Evolutionary conservation across 345 rosid species (phyloP).

Genomic region (Ceriops zippeliana): DNA sequence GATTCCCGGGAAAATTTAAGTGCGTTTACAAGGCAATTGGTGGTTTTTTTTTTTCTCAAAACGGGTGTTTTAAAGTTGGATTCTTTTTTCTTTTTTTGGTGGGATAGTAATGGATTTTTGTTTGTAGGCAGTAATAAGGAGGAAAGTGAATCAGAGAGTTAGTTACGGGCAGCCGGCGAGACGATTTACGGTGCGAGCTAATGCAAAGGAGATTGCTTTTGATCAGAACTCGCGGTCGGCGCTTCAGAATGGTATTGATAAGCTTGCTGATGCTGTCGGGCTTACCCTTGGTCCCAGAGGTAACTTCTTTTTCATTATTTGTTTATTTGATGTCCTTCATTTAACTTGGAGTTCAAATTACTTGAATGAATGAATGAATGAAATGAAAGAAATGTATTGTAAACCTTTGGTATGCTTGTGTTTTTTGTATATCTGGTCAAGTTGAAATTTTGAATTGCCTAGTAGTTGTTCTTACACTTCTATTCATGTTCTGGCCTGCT

Average conservation of each 20-base stretch:
- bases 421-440: too few species aligned
- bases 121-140: conserved; percentile 26
- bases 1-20: too few species aligned
- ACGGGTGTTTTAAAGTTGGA: neutral
- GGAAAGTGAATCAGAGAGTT: conserved; percentile 54
- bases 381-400: too few species aligned
- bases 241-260: conserved; percentile 90
- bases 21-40: too few species aligned
- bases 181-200: conserved; percentile 67
- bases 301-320: conserved; percentile 15
- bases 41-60: too few species aligned
- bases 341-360: too few species aligned
- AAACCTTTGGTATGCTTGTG: too few species aligned
- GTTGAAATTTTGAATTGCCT: too few species aligned
- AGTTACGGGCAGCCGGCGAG: conserved; percentile 44
- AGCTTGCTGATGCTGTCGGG: conserved; percentile 89
- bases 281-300: conserved; percentile 99
- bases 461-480: too few species aligned
- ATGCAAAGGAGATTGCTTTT: conserved; percentile 85
- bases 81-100: neutral
- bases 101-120: neutral
- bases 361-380: too few species aligned
- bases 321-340: neutral
- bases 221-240: conserved; percentile 80
- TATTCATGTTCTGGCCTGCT: too few species aligned